A percentile compares a stretch with the other conserved stretches of the same genome.
Conservation (phyloP, 768 basidiomycete genomes). For the Lentinula edodes region DNA sequence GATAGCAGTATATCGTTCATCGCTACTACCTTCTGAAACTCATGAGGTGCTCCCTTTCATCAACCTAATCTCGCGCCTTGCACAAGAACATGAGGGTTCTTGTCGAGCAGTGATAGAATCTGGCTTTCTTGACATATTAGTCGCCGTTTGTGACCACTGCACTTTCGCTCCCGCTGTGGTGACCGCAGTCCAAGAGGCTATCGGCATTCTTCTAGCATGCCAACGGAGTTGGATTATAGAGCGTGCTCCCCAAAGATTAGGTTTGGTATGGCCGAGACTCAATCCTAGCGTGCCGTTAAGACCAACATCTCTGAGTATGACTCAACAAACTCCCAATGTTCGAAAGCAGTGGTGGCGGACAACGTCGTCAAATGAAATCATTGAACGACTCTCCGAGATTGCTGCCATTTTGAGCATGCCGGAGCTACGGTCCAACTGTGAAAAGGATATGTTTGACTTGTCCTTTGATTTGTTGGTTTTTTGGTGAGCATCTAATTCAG, state of each 20-base stretch:
- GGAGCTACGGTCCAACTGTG: neutral
- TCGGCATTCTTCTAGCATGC: neutral
- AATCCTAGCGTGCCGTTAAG: neutral
- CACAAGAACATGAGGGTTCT: slow-evolving; percentile 3
- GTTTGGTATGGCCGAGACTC: slow-evolving; percentile 7
- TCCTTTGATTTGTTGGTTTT: slow-evolving; percentile 11
- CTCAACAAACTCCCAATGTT: neutral
- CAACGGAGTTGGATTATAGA: neutral
- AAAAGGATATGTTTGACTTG: slow-evolving; percentile 5
- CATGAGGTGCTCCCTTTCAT: slow-evolving; percentile 10
- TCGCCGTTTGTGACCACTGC: neutral
- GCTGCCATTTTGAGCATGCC: slow-evolving; percentile 5
- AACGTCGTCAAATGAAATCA: neutral
- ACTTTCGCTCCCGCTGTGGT: neutral
- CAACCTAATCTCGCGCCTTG: slow-evolving; percentile 5
- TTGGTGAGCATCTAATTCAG: slow-evolving; percentile 1
- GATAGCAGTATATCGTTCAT: slow-evolving; percentile 7
- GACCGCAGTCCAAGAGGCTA: neutral
- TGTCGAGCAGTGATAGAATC: slow-evolving; percentile 5
- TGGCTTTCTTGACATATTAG: slow-evolving; percentile 1
- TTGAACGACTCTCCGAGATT: slow-evolving; percentile 9
- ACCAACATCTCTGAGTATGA: neutral
- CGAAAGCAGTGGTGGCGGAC: slow-evolving; percentile 1
- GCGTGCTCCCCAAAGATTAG: neutral
- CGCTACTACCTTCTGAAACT: slow-evolving; percentile 7